Base-by-base conservation (phyloP, 75 land plant species). In the Pinus tabuliformis region DNA sequence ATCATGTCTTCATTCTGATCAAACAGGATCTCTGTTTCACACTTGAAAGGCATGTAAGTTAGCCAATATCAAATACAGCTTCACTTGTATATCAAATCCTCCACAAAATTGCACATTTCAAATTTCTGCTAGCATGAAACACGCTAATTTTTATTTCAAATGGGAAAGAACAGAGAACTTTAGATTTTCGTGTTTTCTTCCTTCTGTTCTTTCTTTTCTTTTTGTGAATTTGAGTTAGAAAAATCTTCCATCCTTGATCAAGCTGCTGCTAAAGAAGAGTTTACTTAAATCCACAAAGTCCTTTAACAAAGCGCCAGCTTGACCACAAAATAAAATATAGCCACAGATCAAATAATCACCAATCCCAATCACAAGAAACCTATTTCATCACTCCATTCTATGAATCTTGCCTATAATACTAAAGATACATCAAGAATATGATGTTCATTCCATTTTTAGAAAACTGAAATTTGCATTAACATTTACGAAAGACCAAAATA, bases 1-100 rank as follows among this genome's bases (percentile, higher is more conserved):
- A 84, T 75, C 36, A 6, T 70, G 76, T 76, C 90, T 78, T 81
- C 89, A 42, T 83, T 79, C 73, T 63, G 63, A 63, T 62, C 76
- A 63, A 90, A 78, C 79, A 92, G 91, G 75, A 92, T 82, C 54
- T 79, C 93, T 91, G 88, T 68, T 84, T 57, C 72, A 78, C 21
- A 28, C 13, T 78, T 65, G 26, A 62, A 78, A 39, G 64, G 81
- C 30, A 77, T 30, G 59, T n/a, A 72, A 42, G 76, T 49, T 30
- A 28, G 74, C 13, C 4, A 12, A 76, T 74, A 18, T 56, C n/a
- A 59, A 20, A 24, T 24, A 63, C n/a, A 73, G 24, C 22, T 11
- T 42, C 12, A 21, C 39, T 68, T 68, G n/a, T 11, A 42, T 68
- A 45, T 45, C 22, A 68, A 68, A 22, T 68, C 39, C 24, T 11